Conservation (phyloP, 164 flowering plant species). For the Akebia trifoliata region DNA sequence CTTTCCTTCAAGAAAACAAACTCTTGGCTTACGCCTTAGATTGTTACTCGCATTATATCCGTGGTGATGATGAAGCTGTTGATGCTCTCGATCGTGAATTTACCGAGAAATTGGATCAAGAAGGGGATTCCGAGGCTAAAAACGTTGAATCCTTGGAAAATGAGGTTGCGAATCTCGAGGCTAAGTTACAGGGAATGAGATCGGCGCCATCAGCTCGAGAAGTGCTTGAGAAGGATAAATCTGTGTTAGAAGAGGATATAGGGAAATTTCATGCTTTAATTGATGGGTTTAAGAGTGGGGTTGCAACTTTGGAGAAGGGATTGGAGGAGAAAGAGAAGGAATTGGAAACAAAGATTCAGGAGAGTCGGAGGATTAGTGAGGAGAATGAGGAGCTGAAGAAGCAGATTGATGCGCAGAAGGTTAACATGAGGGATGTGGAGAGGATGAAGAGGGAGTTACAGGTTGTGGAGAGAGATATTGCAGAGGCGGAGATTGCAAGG, state of each 20-base stretch:
- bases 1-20: conserved; percentile 15
- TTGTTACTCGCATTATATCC: conserved; percentile 49
- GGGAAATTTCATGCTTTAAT: conserved; percentile 56
- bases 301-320: conserved; percentile 34
- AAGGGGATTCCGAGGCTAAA: conserved; percentile 29
- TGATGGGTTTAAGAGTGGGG: conserved; percentile 29
- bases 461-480: conserved; percentile 79
- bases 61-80: conserved; percentile 60
- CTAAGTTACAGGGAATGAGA: conserved; percentile 34
- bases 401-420: conserved; percentile 56
- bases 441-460: conserved; percentile 90
- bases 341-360: conserved; percentile 46
- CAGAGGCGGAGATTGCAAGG: conserved; percentile 62
- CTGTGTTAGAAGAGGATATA: conserved; percentile 56
- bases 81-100: conserved; percentile 42
- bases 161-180: conserved; percentile 36
- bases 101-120: conserved; percentile 34
- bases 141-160: conserved; percentile 23
- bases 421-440: conserved; percentile 81
- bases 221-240: conserved; percentile 51
- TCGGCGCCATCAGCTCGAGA: conserved; percentile 48
- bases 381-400: conserved; percentile 84
- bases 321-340: conserved; percentile 66
- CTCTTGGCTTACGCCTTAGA: conserved; percentile 29
- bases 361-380: conserved; percentile 44